Conservation (phyloP, 2,329 filamentous ascomycete species). For the Botryotinia calthae region DNA sequence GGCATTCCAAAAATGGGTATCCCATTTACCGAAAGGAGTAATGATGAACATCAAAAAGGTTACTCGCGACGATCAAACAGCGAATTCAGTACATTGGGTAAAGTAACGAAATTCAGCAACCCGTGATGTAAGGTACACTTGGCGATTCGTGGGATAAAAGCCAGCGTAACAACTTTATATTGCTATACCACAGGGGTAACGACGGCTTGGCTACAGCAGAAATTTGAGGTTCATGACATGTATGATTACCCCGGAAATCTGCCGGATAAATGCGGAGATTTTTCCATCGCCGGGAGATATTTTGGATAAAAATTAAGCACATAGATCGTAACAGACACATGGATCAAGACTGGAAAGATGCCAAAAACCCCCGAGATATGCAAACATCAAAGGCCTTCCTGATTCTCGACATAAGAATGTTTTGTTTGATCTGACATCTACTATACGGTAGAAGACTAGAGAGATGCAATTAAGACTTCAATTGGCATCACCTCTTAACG, state of each 20-base stretch:
- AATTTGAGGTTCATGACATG: neutral
- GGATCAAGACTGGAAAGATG: neutral
- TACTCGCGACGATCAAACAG: neutral
- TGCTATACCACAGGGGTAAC: neutral
- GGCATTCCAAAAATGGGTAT: neutral
- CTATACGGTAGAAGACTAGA: neutral
- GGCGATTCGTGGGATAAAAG: conserved; percentile 16
- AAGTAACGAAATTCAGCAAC: neutral
- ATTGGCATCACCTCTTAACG: neutral
- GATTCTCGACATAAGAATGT: no score
- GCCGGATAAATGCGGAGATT: neutral
- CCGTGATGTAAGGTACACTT: conserved; percentile 8
- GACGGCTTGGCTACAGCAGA: neutral
- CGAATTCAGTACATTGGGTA: neutral
- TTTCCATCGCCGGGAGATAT: neutral
- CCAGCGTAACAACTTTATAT: neutral
- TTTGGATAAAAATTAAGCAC: neutral
- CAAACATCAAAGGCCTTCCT: neutral
- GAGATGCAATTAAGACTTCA: neutral
- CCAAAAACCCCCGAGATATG: no score
- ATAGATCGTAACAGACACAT: neutral
- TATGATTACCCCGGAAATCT: neutral
- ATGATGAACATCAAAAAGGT: neutral
- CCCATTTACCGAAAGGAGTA: neutral
- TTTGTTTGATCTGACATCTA: neutral